Percentiles rank a stretch among this genome's conserved stretches.
Evolutionary conservation across 192 early-diverging fungal species (phyloP).

Genomic region (Powellomyces hirtus): DNA sequence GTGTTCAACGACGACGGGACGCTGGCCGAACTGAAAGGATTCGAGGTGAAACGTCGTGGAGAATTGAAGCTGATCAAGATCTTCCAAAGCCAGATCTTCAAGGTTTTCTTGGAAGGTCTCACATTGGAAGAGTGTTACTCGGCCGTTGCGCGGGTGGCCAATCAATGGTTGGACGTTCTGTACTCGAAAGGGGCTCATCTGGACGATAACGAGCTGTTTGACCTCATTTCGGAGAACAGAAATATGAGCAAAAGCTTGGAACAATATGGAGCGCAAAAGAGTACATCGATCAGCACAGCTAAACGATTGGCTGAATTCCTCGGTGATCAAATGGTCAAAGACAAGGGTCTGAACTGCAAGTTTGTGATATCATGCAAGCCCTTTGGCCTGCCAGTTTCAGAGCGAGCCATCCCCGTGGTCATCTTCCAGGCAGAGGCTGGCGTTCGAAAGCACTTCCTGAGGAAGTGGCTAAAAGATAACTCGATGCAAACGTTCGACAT

Average conservation of each 20-base stretch:
- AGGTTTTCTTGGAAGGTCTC: conserved; percentile 83
- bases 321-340: conserved; percentile 97
- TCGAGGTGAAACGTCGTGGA: conserved; percentile 97
- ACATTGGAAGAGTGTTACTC: conserved; percentile 86
- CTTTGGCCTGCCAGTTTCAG: conserved; percentile 77
- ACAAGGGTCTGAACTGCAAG: conserved; percentile 92
- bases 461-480: conserved; percentile 89
- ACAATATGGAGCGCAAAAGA: conserved; percentile 92
- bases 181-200: conserved; percentile 79
- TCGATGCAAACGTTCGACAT: conserved; percentile 77
- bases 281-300: conserved; percentile 92
- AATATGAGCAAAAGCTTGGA: conserved; percentile 94
- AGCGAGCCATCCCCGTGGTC: conserved; percentile 91
- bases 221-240: conserved; percentile 95
- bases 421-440: conserved; percentile 86
- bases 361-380: conserved; percentile 92
- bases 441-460: conserved; percentile 75
- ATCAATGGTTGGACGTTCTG: conserved; percentile 95
- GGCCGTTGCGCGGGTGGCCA: conserved; percentile 82
- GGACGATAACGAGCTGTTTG: conserved; percentile 86
- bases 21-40: conserved; percentile 96
- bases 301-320: conserved; percentile 93
- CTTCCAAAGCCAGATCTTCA: conserved; percentile 94
- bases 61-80: conserved; percentile 98
- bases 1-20: conserved; percentile 95